These are phyloP conservation scores for Fonsecaea erecta DNA, from an alignment of 2,329 filamentous ascomycete genomes.

Conservation along the genomic window DNA sequence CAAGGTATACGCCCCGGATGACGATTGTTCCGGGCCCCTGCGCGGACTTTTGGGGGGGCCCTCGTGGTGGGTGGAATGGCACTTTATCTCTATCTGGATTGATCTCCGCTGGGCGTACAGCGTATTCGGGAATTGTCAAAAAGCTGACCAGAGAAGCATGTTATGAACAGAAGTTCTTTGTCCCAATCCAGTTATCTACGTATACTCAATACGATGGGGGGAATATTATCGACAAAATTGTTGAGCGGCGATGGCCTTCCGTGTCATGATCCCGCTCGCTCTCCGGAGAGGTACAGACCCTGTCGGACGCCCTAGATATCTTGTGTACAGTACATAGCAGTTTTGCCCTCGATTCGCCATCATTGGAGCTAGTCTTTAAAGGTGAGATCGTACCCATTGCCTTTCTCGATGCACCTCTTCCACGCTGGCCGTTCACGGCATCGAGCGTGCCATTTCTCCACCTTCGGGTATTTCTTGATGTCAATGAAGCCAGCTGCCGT, in stretches of 20 bases:
- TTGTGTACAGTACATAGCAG: neutral
- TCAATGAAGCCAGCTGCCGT: constrained; percentile 20
- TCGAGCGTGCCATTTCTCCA: constrained; percentile 33
- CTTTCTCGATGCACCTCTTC: constrained; percentile 37
- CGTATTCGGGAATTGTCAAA: neutral
- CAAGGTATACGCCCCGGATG: constrained; percentile 26
- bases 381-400: constrained; percentile 31
- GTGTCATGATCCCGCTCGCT: neutral
- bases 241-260: neutral
- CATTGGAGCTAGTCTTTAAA: constrained; percentile 10
- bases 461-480: constrained; percentile 27
- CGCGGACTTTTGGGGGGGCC: neutral
- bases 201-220: neutral
- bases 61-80: neutral
- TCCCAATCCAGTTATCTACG: neutral
- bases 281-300: neutral
- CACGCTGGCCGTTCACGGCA: constrained; percentile 34
- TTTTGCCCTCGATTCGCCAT: neutral
- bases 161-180: neutral
- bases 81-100: too few relatives aligned
- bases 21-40: constrained; percentile 9
- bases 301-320: neutral
- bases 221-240: neutral
- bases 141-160: neutral
- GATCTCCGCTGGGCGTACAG: too few relatives aligned